phyloP scores from a whole-genome alignment of 2,329 filamentous ascomycete genomes.

The Stromatinia cepivora region DNA sequence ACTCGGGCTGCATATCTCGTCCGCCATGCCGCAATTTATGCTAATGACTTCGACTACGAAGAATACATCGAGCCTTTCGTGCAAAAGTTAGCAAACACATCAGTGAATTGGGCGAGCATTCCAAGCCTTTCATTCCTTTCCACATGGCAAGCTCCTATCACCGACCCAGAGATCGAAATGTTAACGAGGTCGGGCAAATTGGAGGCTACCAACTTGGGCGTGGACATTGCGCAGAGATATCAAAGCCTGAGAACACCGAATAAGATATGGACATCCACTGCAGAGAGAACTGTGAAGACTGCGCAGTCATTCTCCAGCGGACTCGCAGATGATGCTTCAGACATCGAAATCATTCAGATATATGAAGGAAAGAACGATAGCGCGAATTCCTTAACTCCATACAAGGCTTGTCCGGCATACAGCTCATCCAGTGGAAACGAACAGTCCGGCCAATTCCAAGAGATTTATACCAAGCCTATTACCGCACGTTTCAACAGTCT shows the following conservation, averaged over 20 bases:
- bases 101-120: constrained; percentile 47
- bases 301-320: constrained; percentile 51
- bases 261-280: constrained; percentile 53
- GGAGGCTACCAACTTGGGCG: constrained; percentile 36
- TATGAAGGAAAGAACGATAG: constrained; percentile 50
- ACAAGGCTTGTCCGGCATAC: constrained; percentile 54
- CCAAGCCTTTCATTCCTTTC: constrained; percentile 35
- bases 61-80: constrained; percentile 52
- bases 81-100: constrained; percentile 50
- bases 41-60: constrained; percentile 54
- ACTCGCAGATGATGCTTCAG: constrained; percentile 46
- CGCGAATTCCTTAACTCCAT: constrained; percentile 55
- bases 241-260: constrained; percentile 46
- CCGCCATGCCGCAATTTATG: constrained; percentile 52
- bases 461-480: constrained; percentile 51
- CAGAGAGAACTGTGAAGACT: constrained; percentile 52
- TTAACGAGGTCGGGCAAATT: constrained; percentile 35
- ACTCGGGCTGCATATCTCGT: constrained; percentile 51
- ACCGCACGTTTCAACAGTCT: constrained; percentile 48
- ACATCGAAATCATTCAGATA: constrained; percentile 48
- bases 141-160: constrained; percentile 36
- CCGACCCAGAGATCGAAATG: constrained; percentile 35
- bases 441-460: constrained; percentile 45
- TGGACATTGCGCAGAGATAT: constrained; percentile 37
- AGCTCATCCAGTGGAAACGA: constrained; percentile 50